Conservation (phyloP, 2,329 filamentous ascomycete species). For the Pseudogymnoascus sp. region DNA sequence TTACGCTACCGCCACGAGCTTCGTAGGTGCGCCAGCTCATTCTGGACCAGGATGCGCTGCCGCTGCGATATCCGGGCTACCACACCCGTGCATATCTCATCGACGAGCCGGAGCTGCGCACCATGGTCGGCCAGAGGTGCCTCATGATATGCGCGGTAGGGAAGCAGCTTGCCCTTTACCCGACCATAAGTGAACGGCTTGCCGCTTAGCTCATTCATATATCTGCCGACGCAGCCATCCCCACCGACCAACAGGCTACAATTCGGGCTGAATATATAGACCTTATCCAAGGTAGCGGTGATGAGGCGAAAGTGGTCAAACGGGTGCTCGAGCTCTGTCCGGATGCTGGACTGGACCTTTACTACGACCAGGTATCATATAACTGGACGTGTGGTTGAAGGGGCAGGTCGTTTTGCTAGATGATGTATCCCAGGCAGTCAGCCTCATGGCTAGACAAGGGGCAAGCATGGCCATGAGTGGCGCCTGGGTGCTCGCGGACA, state of each 20-base stretch:
- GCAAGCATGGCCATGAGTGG: not conserved
- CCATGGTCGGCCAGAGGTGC: not conserved
- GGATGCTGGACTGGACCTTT: not conserved
- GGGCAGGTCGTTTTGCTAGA: not conserved
- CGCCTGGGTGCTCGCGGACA: not conserved
- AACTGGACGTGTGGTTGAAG: not conserved
- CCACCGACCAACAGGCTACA: not conserved
- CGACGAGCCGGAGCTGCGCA: not conserved
- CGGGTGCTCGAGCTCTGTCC: not conserved
- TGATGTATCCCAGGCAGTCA: not conserved
- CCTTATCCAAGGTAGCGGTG: not conserved
- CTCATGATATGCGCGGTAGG: not conserved
- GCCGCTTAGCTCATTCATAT: not conserved
- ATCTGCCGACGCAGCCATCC: not conserved
- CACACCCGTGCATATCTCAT: not conserved
- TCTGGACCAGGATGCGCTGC: not conserved
- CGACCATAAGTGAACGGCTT: not conserved
- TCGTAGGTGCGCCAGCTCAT: conserved; percentile 46
- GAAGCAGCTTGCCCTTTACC: not conserved
- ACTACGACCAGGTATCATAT: not conserved
- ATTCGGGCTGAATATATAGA: not conserved
- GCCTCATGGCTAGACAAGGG: not conserved
- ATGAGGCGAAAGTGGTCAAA: not conserved
- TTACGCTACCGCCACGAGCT: not conserved
- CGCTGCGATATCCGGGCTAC: not conserved